These are phyloP conservation scores for Pseudoperonospora humuli DNA, from an alignment of 352 stramenopile genomes.

Conservation along the genomic window DNA sequence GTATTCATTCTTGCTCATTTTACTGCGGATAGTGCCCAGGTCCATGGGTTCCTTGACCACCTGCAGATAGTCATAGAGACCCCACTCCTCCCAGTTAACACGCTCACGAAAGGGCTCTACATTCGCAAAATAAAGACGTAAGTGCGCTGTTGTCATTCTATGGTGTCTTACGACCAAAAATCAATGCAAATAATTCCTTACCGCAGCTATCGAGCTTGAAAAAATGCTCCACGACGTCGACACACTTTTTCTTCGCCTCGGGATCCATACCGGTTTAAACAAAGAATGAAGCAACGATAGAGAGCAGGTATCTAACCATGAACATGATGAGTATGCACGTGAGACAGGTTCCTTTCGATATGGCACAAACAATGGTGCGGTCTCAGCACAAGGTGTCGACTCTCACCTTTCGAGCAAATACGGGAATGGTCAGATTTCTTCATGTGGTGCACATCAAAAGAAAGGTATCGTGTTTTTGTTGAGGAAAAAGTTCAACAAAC, in stretches of 20 bases:
- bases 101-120: conserved; percentile 80
- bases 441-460: no score
- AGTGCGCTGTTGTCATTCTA: background rate
- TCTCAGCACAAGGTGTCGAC: no score
- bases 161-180: background rate
- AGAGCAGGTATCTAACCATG: conserved; percentile 1
- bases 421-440: no score
- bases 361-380: no score
- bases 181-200: conserved; percentile 11
- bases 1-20: conserved; percentile 78
- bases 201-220: conserved; percentile 72
- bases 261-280: conserved; percentile 41
- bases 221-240: conserved; percentile 73
- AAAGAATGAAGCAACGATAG: background rate
- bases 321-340: conserved; percentile 5
- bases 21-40: conserved; percentile 79
- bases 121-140: background rate
- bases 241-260: conserved; percentile 77
- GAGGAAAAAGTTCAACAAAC: no score
- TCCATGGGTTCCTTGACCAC: conserved; percentile 90
- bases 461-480: no score
- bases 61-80: conserved; percentile 86
- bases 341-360: background rate
- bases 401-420: no score
- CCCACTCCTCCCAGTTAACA: conserved; percentile 87